Evolutionary conservation across 108 stramenopile genomes (phyloP).

Genomic region (Aurantiochytrium sp.): DNA sequence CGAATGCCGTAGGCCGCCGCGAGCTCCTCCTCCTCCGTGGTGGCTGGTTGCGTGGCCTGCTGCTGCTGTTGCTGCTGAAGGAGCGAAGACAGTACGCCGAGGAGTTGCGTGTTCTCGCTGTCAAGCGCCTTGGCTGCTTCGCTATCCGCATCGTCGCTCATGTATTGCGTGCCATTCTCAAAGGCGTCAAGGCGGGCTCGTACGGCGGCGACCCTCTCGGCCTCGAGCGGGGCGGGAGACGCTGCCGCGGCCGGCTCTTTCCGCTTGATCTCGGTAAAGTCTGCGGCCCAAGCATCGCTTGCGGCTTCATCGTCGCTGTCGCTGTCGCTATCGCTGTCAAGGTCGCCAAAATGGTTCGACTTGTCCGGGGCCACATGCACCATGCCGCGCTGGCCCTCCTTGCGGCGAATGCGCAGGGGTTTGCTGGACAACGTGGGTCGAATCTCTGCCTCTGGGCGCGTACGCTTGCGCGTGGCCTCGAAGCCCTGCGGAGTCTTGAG

Average conservation of each 20-base stretch:
- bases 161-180: not conserved
- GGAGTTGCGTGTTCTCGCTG: not conserved
- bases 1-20: not conserved
- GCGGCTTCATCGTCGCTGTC: not conserved
- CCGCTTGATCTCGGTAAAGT: not conserved
- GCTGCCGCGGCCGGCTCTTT: not conserved
- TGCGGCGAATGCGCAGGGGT: not conserved
- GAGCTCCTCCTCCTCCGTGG: not conserved
- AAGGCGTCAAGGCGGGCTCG: not conserved
- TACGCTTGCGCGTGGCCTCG: not conserved
- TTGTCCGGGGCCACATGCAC: not conserved
- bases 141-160: not conserved
- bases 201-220: not conserved
- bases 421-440: not conserved
- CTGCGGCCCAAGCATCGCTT: not conserved
- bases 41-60: not conserved
- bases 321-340: not conserved
- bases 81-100: not conserved
- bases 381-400: not conserved
- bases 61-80: not conserved
- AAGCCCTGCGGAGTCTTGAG: slow-evolving; percentile 15
- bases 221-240: not conserved
- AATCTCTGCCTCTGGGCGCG: not conserved
- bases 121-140: not conserved
- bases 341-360: not conserved